Evolutionary conservation across 345 rosid species (phyloP).

Genomic region (Ricinus communis): DNA sequence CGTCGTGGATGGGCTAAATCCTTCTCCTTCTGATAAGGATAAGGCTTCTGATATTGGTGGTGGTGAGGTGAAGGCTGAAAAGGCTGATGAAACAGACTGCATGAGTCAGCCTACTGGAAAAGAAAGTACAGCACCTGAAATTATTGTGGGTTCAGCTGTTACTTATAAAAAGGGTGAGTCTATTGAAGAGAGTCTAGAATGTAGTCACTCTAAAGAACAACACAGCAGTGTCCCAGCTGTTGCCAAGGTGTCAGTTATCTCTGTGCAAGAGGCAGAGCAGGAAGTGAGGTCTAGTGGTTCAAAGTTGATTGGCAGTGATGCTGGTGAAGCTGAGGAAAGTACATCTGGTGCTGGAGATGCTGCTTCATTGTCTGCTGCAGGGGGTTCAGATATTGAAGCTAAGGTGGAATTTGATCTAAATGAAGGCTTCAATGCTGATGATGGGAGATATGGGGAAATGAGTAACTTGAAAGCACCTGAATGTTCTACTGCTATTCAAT

Average conservation of each 20-base stretch:
- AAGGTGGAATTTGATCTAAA: constrained; percentile 83
- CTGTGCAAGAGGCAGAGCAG: constrained; percentile 31
- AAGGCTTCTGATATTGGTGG: constrained; percentile 18
- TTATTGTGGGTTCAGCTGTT: constrained; percentile 31
- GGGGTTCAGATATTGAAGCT: constrained; percentile 42
- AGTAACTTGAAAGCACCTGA: constrained; percentile 36
- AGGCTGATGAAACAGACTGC: constrained; percentile 20
- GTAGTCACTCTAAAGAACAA: constrained; percentile 23
- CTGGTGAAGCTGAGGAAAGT: constrained; percentile 48
- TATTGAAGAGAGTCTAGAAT: constrained; percentile 30
- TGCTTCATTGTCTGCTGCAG: constrained; percentile 28
- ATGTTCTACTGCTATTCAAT: constrained; percentile 41
- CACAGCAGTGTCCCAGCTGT: constrained; percentile 10
- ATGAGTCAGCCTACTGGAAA: constrained; percentile 22
- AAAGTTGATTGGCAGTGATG: constrained; percentile 34
- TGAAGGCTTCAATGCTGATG: constrained; percentile 70
- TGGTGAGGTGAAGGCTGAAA: constrained; percentile 36
- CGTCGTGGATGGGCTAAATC: constrained; percentile 19
- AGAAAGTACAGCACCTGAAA: constrained; percentile 29
- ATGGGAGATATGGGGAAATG: constrained; percentile 44
- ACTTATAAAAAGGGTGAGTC: constrained; percentile 33
- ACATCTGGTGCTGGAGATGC: constrained; percentile 32
- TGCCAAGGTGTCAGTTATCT: constrained; percentile 15
- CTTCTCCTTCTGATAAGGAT: constrained; percentile 30
- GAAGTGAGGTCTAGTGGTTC: constrained; percentile 32